Base-by-base conservation (phyloP, 2,329 filamentous ascomycete genomes). In the Trichoderma sp. region DNA sequence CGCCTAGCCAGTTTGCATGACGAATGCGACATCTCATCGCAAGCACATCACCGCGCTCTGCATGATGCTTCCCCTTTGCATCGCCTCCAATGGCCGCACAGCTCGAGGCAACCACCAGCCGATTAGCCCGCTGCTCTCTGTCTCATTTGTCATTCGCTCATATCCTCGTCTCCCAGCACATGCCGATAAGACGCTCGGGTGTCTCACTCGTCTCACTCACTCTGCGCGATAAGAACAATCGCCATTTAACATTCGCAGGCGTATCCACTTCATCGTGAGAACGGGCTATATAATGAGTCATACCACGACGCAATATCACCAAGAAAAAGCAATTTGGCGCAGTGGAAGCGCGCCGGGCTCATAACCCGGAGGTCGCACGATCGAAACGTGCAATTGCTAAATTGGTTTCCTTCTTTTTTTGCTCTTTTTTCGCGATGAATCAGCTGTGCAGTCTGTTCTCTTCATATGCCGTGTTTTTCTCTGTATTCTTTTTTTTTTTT, bases 311-410 rank as follows among this genome's bases (percentile, higher is more conserved):
- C 40, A 40, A 52, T 60, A 40, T 59, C 68, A 69, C 56, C 68
- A 65, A 57, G 40, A 66, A 19, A 72, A 74, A 74, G 73, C 73
- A 74, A 75, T 75, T 75, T 75, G 74, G 74, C 74, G 74, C 74
- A 75, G 74, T 74, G 74, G 74, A 75, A 75, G 74, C 74, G 74
- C 74, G 68, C 73, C 73, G 73, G 73, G 73, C 73, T 74, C 73
- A 74, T 75, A 75, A 75, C 74, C 74, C 74, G 74, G 74, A 75
- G 74, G 74, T 72, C 74, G 71, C 70, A 74, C 72, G 74, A 76
- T 76, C 74, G 74, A 76, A 76, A 75, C 74, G 74, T 75, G 72
- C 71, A 77, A 76, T 76, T 77, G 76, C 76, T 77, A 77, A 14
- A 5, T 64, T 49, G 61, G 55, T 35, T 27, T 19, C 6, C 14